These are phyloP conservation scores for Fusarium sacchari DNA, from an alignment of 2,329 filamentous ascomycete genomes.

Conservation along the genomic window DNA sequence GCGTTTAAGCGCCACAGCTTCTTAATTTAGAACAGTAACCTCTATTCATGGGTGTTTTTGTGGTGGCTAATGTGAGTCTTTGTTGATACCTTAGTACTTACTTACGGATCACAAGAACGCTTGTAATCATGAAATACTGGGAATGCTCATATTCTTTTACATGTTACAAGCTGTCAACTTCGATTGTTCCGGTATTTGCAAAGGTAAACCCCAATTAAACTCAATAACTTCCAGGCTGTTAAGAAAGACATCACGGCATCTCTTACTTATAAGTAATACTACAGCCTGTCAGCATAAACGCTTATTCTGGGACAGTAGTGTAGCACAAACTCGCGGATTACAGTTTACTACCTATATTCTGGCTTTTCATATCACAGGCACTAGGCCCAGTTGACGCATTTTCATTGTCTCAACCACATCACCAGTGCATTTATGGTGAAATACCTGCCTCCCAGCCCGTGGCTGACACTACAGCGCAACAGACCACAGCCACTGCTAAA, in stretches of 20 bases:
- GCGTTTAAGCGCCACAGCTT: conserved; percentile 21
- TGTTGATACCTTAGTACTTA: neutral
- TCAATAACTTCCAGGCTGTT: neutral
- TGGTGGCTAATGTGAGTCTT: conserved; percentile 14
- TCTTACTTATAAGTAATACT: neutral
- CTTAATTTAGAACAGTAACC: conserved; percentile 37
- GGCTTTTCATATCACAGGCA: neutral
- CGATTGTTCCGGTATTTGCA: neutral
- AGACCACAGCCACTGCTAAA: conserved; percentile 23
- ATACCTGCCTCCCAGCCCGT: neutral
- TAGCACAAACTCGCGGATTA: conserved; percentile 1
- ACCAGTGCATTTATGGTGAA: neutral
- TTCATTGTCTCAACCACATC: neutral
- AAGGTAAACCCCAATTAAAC: neutral
- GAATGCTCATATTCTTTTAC: neutral
- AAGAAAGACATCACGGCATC: neutral
- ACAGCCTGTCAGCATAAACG: neutral
- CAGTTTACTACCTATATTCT: neutral
- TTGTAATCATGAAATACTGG: neutral
- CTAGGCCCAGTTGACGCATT: neutral
- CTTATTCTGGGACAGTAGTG: neutral
- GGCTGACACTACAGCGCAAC: conserved; percentile 21
- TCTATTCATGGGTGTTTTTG: neutral
- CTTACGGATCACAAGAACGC: neutral
- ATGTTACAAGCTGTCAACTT: neutral